Evolutionary conservation across 352 stramenopile genomes (phyloP), one percentile per base, ranked within the genome.

Genomic region (Phytophthora niederhauseri): DNA sequence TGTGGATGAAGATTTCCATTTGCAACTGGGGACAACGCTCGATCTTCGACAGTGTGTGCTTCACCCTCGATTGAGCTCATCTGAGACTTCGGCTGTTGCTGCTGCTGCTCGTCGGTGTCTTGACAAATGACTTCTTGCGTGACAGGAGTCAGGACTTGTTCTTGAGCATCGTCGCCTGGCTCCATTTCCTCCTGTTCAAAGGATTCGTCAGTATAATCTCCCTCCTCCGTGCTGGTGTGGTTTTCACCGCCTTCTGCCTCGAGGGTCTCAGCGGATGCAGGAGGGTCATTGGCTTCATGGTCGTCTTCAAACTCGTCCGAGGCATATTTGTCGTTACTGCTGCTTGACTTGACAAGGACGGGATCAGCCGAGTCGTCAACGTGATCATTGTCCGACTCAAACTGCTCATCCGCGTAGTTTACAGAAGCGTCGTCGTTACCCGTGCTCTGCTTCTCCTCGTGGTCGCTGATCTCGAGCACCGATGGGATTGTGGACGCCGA

Each of bases 301-400:
- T 71, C 57, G 6, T 61, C 57, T 72, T 72, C 68, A 53, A 75
- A 75, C 5, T 53, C 43, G 17, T 75, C 51, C 19, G 53, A 72
- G 0, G 15, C 48, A 30, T 72, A 72, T 0, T 66, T 63, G 3
- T 63, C 57, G 34, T 50, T 68, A 28, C 52, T 49, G 20, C 61
- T 70, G 5, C 34, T 26, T 15, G 48, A 51, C 28, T 20, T 51
- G 28, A 0, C 41, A 14, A 24, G 9, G 1, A 11, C 46, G 31
- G 24, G 57, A 19, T 12, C 43, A 24, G 45, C 11, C 28, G 28
- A 20, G 34, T 67, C 53, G 22, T 55, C 41, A 6, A 36, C 45
- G 8, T 60, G 19, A 5, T 64, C 60, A 31, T 24, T 34, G 19
- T 64, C 50, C 28, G 57, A 67, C 8, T 72, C 67, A 57, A 75